A percentile compares a stretch with the other conserved stretches of the same genome.
These are phyloP conservation scores for Willaertia magna DNA, from an alignment of 208 protist genomes.

Conservation along the genomic window DNA sequence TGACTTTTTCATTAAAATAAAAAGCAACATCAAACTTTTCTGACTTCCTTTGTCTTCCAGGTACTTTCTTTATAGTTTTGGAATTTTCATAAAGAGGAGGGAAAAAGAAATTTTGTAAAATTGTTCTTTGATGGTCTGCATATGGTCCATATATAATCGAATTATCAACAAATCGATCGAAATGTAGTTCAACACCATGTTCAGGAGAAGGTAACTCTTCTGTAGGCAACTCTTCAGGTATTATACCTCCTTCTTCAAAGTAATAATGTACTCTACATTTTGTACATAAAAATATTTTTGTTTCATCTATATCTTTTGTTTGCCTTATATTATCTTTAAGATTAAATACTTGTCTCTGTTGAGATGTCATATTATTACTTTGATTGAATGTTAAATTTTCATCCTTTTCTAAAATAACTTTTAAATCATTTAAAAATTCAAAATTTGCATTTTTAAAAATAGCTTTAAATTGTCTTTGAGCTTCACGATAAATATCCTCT, in stretches of 20 bases:
- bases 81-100: background rate
- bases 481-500: background rate
- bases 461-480: background rate
- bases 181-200: background rate
- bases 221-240: background rate
- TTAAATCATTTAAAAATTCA: background rate
- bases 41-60: background rate
- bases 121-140: background rate
- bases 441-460: background rate
- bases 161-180: background rate
- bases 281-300: background rate
- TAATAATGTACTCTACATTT: background rate
- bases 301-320: background rate
- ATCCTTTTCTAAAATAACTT: background rate
- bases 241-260: background rate
- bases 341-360: background rate
- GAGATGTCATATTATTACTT: too few relatives aligned
- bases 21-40: background rate
- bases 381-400: too few relatives aligned
- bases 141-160: background rate
- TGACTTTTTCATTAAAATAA: background rate
- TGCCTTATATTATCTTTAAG: background rate
- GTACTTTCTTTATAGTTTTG: background rate
- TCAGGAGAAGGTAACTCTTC: background rate
- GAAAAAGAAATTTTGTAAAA: background rate